Conservation (phyloP, 169 alveolate genomes). For the Eimeria necatrix region DNA sequence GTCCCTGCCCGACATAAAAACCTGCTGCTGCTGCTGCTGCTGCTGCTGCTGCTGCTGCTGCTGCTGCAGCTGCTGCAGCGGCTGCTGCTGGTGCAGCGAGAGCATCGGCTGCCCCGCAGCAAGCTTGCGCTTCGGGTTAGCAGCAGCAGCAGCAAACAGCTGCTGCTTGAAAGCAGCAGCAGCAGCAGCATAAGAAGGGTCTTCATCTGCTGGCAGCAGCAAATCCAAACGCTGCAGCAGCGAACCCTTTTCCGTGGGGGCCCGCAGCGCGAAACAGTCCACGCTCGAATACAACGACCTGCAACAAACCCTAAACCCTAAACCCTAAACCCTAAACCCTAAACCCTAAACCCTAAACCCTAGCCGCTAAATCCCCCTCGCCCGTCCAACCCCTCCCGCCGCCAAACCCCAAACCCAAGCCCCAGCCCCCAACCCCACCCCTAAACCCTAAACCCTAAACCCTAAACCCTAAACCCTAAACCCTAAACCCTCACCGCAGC, state of each 20-base stretch:
- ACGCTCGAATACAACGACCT: conserved; percentile 62
- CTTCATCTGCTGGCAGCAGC: conserved; percentile 41
- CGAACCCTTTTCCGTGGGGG: conserved; percentile 66
- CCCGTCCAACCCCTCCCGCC: too few relatives aligned
- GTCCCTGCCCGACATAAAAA: conserved; percentile 73
- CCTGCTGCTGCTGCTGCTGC: conserved; percentile 29
- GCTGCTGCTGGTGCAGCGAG: conserved; percentile 7
- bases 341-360: conserved; percentile 13
- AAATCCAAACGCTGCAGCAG: conserved; percentile 79
- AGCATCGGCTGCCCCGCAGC: conserved; percentile 57
- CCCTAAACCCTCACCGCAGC: conserved; percentile 38
- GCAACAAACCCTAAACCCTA: conserved; percentile 11
- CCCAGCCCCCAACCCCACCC: too few relatives aligned
- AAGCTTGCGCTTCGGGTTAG: conserved; percentile 36
- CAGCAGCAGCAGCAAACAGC: conserved; percentile 63
- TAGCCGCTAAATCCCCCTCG: too few relatives aligned
- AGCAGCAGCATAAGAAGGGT: not conserved
- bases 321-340: conserved; percentile 66
- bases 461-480: too few relatives aligned
- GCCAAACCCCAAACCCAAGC: too few relatives aligned
- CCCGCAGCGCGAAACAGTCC: conserved; percentile 71
- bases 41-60: conserved; percentile 35
- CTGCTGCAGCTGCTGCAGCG: not conserved
- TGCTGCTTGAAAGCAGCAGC: not conserved
- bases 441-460: too few relatives aligned